Evolutionary conservation across 495 filamentous ascomycete species (phyloP).

Genomic region (Penicillium egyptiacum): DNA sequence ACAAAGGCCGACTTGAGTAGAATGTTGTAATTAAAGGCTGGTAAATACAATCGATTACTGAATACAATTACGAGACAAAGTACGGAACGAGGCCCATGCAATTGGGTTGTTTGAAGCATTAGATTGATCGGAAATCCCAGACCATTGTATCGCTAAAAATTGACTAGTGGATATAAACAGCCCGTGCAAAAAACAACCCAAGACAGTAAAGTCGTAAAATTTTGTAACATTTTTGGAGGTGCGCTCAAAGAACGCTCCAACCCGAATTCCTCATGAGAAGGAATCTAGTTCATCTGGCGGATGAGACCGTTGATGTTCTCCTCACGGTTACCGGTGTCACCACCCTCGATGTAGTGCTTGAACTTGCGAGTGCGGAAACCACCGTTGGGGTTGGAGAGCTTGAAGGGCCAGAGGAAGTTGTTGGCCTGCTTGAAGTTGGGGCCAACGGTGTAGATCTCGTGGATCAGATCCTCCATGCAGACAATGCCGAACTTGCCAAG

Average conservation of each 20-base stretch:
- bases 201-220: conserved; percentile 27
- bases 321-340: conserved; percentile 97
- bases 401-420: conserved; percentile 99
- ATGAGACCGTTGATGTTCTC: conserved; percentile 97
- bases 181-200: conserved; percentile 33
- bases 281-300: conserved; percentile 93
- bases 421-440: conserved; percentile 99
- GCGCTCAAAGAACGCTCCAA: conserved; percentile 8
- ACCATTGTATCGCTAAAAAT: conserved; percentile 46
- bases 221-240: conserved; percentile 19
- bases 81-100: conserved; percentile 7
- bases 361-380: conserved; percentile 96
- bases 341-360: conserved; percentile 99
- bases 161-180: conserved; percentile 39
- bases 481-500: conserved; percentile 98
- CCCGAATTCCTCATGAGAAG: conserved; percentile 6
- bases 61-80: background rate
- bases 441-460: conserved; percentile 98
- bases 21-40: background rate
- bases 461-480: conserved; percentile 98
- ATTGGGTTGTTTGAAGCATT: conserved; percentile 45
- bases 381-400: conserved; percentile 95
- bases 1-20: background rate
- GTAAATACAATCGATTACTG: background rate
- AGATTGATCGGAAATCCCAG: conserved; percentile 39